phyloP scores from a whole-genome alignment of 768 basidiomycete genomes.

The Tephrocybe sp. region DNA sequence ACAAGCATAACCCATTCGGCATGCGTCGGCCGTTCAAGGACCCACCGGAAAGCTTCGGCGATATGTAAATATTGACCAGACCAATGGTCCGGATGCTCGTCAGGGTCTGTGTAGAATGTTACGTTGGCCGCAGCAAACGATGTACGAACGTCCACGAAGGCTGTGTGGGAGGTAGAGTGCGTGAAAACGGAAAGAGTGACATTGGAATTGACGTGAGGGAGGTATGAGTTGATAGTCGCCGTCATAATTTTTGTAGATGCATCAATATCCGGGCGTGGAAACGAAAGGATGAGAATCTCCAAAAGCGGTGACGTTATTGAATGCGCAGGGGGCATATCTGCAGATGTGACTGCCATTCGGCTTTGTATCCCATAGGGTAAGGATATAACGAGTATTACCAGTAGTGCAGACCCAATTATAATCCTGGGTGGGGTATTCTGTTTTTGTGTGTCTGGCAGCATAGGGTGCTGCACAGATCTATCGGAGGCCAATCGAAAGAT shows the following conservation, averaged over 20 bases:
- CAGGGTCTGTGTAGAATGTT: constrained; percentile 26
- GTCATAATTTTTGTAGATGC: constrained; percentile 28
- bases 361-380: constrained; percentile 10
- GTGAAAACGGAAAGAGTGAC: constrained; percentile 38
- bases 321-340: constrained; percentile 18
- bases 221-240: constrained; percentile 34
- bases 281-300: constrained; percentile 39
- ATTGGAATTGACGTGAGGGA: constrained; percentile 29
- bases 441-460: constrained; percentile 11
- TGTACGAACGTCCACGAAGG: constrained; percentile 27
- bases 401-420: constrained; percentile 19
- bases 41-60: constrained; percentile 40
- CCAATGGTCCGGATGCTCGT: constrained; percentile 26
- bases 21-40: constrained; percentile 13
- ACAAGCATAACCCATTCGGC: constrained; percentile 43
- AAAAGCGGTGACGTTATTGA: constrained; percentile 27
- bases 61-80: constrained; percentile 38
- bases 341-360: constrained; percentile 6
- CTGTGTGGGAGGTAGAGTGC: constrained; percentile 29
- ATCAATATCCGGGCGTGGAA: constrained; percentile 34
- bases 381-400: constrained; percentile 17
- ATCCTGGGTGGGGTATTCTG: constrained; percentile 6
- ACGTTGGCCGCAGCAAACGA: constrained; percentile 22
- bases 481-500: constrained; percentile 7
- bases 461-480: constrained; percentile 5